Conservation (phyloP, 768 basidiomycete species). For the Kwoniella bestiolae region DNA sequence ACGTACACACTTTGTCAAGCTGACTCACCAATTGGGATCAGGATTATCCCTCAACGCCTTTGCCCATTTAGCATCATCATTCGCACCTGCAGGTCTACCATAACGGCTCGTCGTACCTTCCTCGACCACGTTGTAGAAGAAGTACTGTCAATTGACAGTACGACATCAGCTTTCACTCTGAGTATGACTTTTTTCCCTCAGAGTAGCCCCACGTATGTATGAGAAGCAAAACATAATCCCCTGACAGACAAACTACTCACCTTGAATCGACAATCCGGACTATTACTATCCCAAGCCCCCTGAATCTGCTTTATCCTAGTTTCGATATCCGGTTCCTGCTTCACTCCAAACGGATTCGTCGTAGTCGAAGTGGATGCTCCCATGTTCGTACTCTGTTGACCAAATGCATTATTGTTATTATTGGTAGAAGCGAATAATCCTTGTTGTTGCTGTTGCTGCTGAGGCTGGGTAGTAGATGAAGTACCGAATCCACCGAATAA, state of each 20-base stretch:
- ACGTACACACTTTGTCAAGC: not conserved
- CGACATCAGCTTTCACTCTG: not conserved
- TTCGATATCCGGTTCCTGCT: constrained; percentile 47
- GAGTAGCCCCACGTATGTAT: not conserved
- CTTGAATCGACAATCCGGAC: constrained; percentile 52
- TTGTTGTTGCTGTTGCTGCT: constrained; percentile 38
- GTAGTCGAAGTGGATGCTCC: constrained; percentile 17
- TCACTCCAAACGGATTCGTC: constrained; percentile 17
- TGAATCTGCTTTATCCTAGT: constrained; percentile 51
- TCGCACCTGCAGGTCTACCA: constrained; percentile 49
- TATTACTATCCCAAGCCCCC: constrained; percentile 48
- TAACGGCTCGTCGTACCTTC: constrained; percentile 49
- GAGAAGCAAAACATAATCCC: constrained; percentile 5
- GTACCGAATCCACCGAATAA: constrained; percentile 23
- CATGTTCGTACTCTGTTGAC: constrained; percentile 3
- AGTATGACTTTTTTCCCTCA: not conserved
- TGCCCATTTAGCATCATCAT: constrained; percentile 53
- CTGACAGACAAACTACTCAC: constrained; percentile 51
- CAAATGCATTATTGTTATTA: not conserved
- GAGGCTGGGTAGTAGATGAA: constrained; percentile 6
- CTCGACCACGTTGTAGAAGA: constrained; percentile 56
- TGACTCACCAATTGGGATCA: constrained; percentile 49
- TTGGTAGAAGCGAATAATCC: constrained; percentile 22
- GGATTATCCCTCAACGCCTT: constrained; percentile 54
- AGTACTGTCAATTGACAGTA: constrained; percentile 37